Conservation (phyloP, 1,284 basidiomycete genomes). For the Afroboletus lepidellus region DNA sequence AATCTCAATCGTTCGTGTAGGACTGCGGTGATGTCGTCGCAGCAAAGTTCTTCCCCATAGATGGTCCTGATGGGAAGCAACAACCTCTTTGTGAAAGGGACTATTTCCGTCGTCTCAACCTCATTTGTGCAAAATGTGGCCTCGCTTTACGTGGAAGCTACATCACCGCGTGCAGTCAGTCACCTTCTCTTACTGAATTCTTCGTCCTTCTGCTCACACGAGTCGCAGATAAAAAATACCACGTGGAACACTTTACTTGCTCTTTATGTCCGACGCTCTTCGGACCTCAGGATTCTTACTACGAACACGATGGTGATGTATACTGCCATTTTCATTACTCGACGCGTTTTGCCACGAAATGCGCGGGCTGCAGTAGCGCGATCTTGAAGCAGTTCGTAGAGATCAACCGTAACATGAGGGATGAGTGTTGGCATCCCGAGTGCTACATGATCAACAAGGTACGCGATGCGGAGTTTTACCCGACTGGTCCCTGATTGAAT, state of each 20-base stretch:
- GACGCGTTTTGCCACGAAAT: conserved; percentile 97
- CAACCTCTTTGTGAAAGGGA: conserved; percentile 97
- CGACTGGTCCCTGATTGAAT: conserved; percentile 16
- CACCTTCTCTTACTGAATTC: conserved; percentile 7
- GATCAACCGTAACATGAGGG: conserved; percentile 96
- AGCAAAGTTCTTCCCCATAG: conserved; percentile 98
- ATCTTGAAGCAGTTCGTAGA: conserved; percentile 99
- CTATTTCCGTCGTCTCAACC: conserved; percentile 93
- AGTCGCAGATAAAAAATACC: conserved; percentile 89
- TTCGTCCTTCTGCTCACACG: conserved; percentile 14
- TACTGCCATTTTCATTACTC: conserved; percentile 99
- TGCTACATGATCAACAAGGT: conserved; percentile 99
- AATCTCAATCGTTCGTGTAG: conserved; percentile 42
- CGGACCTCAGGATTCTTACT: conserved; percentile 98
- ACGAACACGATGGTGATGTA: conserved; percentile 95
- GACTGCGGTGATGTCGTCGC: conserved; percentile 97
- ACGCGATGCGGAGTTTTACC: conserved; percentile 17
- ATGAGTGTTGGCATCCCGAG: conserved; percentile 99
- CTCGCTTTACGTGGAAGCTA: conserved; percentile 95
- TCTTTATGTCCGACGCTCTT: conserved; percentile 95
- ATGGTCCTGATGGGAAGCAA: conserved; percentile 80
- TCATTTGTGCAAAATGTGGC: conserved; percentile 96
- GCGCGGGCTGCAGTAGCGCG: conserved; percentile 96
- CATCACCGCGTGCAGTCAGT: conserved; percentile 97
- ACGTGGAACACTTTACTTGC: conserved; percentile 99